These are phyloP conservation scores for Agapanthus africanus DNA, from an alignment of 106 monocot genomes.

Conservation along the genomic window DNA sequence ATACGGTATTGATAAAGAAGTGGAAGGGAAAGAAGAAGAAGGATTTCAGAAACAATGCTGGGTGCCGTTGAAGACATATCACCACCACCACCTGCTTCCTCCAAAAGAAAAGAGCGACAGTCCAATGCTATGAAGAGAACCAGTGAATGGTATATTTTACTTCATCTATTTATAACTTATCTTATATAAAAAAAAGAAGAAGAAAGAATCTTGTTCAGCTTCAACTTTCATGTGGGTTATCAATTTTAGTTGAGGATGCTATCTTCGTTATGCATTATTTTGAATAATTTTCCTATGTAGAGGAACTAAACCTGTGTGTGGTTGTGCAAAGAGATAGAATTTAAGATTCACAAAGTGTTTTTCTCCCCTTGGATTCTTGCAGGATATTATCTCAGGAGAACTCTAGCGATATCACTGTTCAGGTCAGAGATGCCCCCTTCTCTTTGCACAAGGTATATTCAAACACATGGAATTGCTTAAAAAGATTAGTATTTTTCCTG, in stretches of 20 bases:
- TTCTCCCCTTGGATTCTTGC: not conserved
- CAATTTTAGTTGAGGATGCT: too few species aligned
- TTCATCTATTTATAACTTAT: too few species aligned
- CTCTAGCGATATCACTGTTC: slow-evolving; percentile 61
- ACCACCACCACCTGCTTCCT: slow-evolving; percentile 8
- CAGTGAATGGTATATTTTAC: slow-evolving; percentile 40
- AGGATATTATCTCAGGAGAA: slow-evolving; percentile 78
- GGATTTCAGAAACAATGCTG: slow-evolving; percentile 6
- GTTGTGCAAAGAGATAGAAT: not conserved
- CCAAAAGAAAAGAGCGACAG: slow-evolving; percentile 29
- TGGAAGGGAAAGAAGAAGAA: not conserved
- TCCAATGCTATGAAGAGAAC: slow-evolving; percentile 59
- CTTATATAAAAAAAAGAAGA: too few species aligned
- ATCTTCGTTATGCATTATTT: too few species aligned
- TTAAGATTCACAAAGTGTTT: not conserved
- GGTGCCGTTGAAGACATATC: slow-evolving; percentile 15
- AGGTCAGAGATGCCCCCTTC: slow-evolving; percentile 48
- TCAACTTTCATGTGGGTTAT: not conserved
- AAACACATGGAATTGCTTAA: not conserved
- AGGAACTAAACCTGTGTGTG: too few species aligned
- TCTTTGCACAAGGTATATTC: slow-evolving; percentile 62
- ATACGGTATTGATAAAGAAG: slow-evolving; percentile 2
- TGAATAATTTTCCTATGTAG: too few species aligned
- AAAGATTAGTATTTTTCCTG: too few species aligned
- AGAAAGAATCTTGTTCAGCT: too few species aligned